Percentiles rank a stretch among this genome's conserved stretches.
Conservation (phyloP, 768 basidiomycete genomes). For the Russula sp. region DNA sequence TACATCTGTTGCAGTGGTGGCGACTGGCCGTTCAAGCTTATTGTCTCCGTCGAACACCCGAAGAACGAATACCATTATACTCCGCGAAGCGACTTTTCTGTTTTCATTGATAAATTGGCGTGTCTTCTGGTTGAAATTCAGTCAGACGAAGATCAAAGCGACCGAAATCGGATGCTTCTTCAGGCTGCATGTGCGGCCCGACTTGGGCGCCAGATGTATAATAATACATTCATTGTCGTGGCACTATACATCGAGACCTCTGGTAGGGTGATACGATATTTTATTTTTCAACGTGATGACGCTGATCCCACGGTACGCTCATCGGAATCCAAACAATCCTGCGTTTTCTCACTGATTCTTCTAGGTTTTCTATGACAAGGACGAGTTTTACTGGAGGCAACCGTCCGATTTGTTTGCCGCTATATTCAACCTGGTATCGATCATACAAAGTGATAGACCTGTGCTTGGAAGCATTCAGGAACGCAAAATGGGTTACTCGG, state of each 20-base stretch:
- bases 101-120: neutral
- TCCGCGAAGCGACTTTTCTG: conserved; percentile 7
- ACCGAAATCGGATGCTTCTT: conserved; percentile 4
- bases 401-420: no score
- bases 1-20: neutral
- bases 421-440: no score
- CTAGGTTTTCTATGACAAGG: no score
- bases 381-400: no score
- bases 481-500: no score
- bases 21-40: neutral
- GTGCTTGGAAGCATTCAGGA: no score
- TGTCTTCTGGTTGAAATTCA: conserved; percentile 1
- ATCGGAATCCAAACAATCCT: neutral
- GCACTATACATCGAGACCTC: neutral
- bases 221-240: neutral
- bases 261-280: neutral
- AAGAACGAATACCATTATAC: neutral
- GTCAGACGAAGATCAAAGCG: neutral
- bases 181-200: neutral
- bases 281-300: neutral
- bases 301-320: neutral
- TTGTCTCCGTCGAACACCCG: neutral
- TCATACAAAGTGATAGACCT: no score
- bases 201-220: neutral
- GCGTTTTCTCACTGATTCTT: neutral